Conservation (phyloP, 2,329 filamentous ascomycete genomes). For the Colletotrichum nymphaeae region DNA sequence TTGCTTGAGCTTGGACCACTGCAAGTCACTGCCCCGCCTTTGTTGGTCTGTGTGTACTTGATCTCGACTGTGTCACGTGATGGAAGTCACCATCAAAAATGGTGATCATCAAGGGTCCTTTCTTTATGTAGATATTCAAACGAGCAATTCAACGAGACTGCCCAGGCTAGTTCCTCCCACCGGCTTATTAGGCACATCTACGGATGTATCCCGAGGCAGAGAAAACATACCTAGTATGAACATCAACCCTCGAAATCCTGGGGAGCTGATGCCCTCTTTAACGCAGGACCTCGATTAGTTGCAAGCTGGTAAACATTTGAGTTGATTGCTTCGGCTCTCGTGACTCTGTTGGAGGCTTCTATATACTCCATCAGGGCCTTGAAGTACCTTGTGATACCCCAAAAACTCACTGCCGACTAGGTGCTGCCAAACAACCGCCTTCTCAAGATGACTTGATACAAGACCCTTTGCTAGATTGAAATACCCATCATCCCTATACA, state of each 20-base stretch:
- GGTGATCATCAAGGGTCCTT: neutral
- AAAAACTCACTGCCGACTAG: too few relatives aligned
- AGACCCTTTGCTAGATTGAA: too few relatives aligned
- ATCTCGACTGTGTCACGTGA: neutral
- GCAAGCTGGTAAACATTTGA: neutral
- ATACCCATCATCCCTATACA: neutral
- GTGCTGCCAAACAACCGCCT: neutral
- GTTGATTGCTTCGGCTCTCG: neutral
- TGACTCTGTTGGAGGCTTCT: neutral
- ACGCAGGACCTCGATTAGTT: neutral
- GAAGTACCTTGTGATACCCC: too few relatives aligned
- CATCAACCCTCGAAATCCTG: too few relatives aligned
- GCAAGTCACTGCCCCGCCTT: constrained; percentile 10
- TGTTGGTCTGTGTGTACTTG: constrained; percentile 19
- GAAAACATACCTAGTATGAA: too few relatives aligned
- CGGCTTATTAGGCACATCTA: neutral
- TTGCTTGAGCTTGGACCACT: neutral
- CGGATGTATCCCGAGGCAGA: neutral
- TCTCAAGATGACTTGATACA: too few relatives aligned
- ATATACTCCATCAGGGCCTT: neutral
- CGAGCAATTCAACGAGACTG: neutral
- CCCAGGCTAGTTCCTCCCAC: too few relatives aligned
- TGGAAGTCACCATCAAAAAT: too few relatives aligned
- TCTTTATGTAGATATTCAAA: neutral
- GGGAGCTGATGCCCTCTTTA: neutral